phyloP scores from a whole-genome alignment of 306 rosid species.

The Castanea crenata region DNA sequence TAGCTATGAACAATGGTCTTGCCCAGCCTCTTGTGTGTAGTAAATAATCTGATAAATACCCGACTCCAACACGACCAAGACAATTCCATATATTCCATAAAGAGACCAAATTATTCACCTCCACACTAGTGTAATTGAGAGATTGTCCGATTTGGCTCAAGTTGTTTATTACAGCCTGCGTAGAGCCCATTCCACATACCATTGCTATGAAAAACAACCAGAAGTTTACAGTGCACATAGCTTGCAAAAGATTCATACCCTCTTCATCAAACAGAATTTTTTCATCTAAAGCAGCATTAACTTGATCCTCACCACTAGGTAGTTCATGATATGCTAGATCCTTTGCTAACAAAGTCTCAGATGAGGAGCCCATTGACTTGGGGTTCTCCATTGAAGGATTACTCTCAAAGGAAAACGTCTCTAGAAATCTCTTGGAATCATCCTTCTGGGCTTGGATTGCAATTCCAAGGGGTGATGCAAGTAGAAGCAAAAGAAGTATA shows the following conservation, averaged over 20 bases:
- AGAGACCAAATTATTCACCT: slow-evolving; percentile 65
- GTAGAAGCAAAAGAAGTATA: slow-evolving; percentile 48
- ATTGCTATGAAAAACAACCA: slow-evolving; percentile 78
- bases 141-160: slow-evolving; percentile 85
- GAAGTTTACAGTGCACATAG: slow-evolving; percentile 58
- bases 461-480: slow-evolving; percentile 62
- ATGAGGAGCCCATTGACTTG: slow-evolving; percentile 12
- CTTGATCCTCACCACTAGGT: slow-evolving; percentile 37
- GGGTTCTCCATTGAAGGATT: slow-evolving; percentile 16
- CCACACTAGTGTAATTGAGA: slow-evolving; percentile 58
- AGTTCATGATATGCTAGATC: slow-evolving; percentile 41
- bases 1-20: slow-evolving; percentile 61
- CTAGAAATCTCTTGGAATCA: slow-evolving; percentile 20
- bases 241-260: slow-evolving; percentile 53
- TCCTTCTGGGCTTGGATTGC: slow-evolving; percentile 55
- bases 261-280: slow-evolving; percentile 22
- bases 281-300: slow-evolving; percentile 21
- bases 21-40: slow-evolving; percentile 70
- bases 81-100: slow-evolving; percentile 95
- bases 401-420: slow-evolving; percentile 13
- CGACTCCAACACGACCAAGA: slow-evolving; percentile 90
- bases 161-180: slow-evolving; percentile 74
- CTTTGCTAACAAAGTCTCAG: slow-evolving; percentile 8
- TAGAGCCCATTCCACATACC: slow-evolving; percentile 85
- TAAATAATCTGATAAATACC: slow-evolving; percentile 68